Base-by-base conservation (phyloP, 345 rosid species). In the Combretum micranthum region DNA sequence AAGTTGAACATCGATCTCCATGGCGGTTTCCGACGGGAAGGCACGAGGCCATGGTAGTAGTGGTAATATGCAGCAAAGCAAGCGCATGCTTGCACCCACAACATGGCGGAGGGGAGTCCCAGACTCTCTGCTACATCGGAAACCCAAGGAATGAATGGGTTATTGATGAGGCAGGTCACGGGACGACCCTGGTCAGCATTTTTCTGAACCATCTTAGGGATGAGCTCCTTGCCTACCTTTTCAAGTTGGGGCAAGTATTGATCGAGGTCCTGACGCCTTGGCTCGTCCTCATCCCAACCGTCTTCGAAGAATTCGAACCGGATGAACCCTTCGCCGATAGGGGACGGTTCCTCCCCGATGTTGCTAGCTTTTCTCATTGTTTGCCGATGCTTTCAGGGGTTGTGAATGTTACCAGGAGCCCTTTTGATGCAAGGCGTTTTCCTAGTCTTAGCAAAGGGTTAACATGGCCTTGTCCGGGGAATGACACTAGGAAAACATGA, bases 81-180 rank as follows among this genome's bases (percentile, higher is more conserved):
- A 0, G 92, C 90, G 18, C 88, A 86, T 15, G 98, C 84, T 43
- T 91, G 95, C 10, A 91, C 87, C 98, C 96, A 91, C 3, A 91
- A 86, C 73, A 88, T 66, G 11, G 96, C 95, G 12, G 85, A 86
- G 19, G 98, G 95, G 57, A 91, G 64, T 19, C 83, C 84, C 1
- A 88, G 78, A 47, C 65, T 68, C 21, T 72, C 84, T 0, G 93
- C 98, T 0, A 92, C 82, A 21, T 88, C 95, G 1, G 88, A 78
- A 0, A 77, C 95, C 98, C 96, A 92, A 4, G 96, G 83, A 20
- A 86, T 77, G 66, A 92, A 88, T 13, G 95, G 90, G 66, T 86
- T 92, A 64, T 78, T 84, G 56, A 91, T 86, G 14, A 88, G 59
- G 73, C 98, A 88, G 4, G 95, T 77, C 44, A 91, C 83, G 0